phyloP scores from a whole-genome alignment of 148 eudicot genomes.

The Spergularia marina region DNA sequence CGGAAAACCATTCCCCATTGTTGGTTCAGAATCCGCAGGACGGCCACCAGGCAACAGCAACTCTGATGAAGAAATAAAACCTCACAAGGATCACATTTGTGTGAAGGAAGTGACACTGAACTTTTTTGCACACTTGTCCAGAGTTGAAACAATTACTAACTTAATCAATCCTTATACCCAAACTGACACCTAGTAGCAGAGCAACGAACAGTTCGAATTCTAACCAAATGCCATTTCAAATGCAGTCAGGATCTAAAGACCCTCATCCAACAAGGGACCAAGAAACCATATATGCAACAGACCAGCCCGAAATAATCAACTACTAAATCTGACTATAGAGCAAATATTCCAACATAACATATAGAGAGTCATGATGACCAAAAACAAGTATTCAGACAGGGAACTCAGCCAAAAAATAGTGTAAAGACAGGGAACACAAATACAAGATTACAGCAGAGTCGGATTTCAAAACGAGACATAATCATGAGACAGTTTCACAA shows the following conservation, averaged over 20 bases:
- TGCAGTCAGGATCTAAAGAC: not conserved
- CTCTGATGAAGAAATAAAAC: conserved; percentile 43
- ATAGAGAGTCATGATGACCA: not conserved
- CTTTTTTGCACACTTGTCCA: not conserved
- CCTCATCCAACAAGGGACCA: not conserved
- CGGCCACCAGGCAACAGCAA: conserved; percentile 37
- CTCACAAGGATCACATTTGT: not conserved
- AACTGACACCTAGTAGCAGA: not conserved
- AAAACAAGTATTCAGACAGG: too few relatives aligned
- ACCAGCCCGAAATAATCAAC: not conserved
- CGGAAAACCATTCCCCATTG: conserved; percentile 13
- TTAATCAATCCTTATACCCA: not conserved
- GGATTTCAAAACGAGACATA: not conserved
- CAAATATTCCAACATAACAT: not conserved
- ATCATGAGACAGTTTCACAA: conserved; percentile 3
- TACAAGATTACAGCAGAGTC: not conserved
- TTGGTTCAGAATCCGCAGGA: conserved; percentile 40
- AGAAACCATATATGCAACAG: not conserved
- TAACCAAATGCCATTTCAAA: not conserved
- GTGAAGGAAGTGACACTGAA: not conserved
- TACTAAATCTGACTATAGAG: not conserved
- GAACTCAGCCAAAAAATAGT: not conserved
- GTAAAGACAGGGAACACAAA: not conserved
- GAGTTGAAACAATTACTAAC: not conserved
- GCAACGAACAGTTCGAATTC: not conserved